Conservation (phyloP, 2,329 filamentous ascomycete species). For the Xylariaceae sp. region DNA sequence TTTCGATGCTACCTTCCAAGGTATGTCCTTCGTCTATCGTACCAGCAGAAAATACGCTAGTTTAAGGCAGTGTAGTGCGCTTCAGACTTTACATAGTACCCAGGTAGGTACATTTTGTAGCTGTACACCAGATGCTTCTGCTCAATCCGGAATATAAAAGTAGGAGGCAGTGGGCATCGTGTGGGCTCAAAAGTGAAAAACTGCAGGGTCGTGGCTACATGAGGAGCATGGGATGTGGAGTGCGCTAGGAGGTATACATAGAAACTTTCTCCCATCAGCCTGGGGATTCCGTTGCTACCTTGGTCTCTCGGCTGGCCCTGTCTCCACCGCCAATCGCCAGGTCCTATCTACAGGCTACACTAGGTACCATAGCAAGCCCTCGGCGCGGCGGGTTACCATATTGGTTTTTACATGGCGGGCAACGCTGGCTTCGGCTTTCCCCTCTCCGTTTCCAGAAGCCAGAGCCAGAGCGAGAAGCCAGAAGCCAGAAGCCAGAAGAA, state of each 20-base stretch:
- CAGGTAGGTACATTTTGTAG: too few relatives aligned
- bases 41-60: not conserved
- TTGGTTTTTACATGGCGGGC: constrained; percentile 8
- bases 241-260: not conserved
- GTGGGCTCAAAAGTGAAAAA: not conserved
- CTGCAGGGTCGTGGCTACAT: constrained; percentile 1
- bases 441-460: constrained; percentile 6
- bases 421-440: constrained; percentile 12
- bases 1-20: not conserved
- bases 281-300: not conserved
- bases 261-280: not conserved
- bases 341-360: too few relatives aligned
- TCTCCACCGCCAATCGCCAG: not conserved
- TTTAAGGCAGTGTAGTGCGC: too few relatives aligned
- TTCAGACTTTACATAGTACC: too few relatives aligned
- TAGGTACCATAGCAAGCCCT: not conserved
- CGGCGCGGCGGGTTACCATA: constrained; percentile 16
- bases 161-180: not conserved
- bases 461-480: too few relatives aligned
- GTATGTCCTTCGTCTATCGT: not conserved
- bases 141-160: not conserved
- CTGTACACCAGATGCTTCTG: not conserved
- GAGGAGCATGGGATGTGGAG: constrained; percentile 11
- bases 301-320: not conserved
- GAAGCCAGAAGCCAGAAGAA: not conserved